Base-by-base conservation (phyloP, 139 green algal species). In the Desmodesmus armatus region DNA sequence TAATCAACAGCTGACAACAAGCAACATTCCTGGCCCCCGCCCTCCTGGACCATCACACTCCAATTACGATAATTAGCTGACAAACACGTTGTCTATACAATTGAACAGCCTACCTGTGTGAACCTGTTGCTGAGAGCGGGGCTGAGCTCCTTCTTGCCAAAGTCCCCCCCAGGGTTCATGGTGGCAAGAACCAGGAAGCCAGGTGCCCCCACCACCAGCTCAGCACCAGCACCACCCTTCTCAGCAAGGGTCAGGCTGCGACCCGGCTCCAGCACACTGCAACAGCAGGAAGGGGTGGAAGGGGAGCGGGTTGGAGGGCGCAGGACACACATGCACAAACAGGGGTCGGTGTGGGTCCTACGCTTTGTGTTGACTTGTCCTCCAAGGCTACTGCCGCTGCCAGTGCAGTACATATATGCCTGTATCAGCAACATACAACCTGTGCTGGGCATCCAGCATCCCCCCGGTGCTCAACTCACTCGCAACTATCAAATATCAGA, bases 81-180 rank as follows among this genome's bases (percentile, higher is more conserved):
- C n/a, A n/a, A n/a, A n/a, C n/a, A n/a, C n/a, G n/a, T n/a, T n/a
- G n/a, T n/a, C n/a, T 17, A 35, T 51, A n/a, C n/a, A n/a, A n/a
- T n/a, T n/a, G n/a, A n/a, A n/a, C n/a, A n/a, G 5, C 67, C 60
- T 39, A 95, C 93, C 9, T 87, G 93, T 7, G 95, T 98, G 89
- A 98, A 98, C 41, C 96, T 92, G 91, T 99, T 99, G 81, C 89
- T 89, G 15, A 99, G 93, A 13, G 98, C 98, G 3, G 98, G 98
- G 11, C 93, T 98, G 43, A 99, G 94, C 94, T 99, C 98, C 86
- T 98, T 98, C 93, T 99, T 99, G 77, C 97, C 97, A 80, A 96
- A 99, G 87, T 98, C 94, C 2, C 95, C 95, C 11, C 97, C 97
- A 9, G 98, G 98, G 89, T 99, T 99, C 98, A 99, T 99, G 67